Percentiles rank a stretch among this genome's conserved stretches.
Evolutionary conservation across 2,329 filamentous ascomycete species (phyloP).

Genomic region (Penicillium aurantiogriseum): DNA sequence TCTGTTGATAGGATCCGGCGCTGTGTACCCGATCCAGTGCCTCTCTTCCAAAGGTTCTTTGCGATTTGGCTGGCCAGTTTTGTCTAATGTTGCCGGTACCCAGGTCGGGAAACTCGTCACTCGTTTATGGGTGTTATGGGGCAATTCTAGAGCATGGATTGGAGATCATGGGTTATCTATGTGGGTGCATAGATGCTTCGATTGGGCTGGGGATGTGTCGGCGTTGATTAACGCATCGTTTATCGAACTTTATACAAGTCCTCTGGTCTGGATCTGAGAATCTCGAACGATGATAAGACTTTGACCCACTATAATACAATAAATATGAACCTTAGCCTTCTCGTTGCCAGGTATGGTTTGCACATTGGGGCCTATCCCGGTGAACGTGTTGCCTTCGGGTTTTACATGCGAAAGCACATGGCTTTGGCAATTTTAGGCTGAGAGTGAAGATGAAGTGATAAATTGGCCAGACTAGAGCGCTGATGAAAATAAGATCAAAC

Average conservation of each 20-base stretch:
- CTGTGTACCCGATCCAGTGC: neutral
- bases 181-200: neutral
- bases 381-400: neutral
- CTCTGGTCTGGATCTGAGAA: too few species aligned
- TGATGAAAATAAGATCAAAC: neutral
- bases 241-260: neutral
- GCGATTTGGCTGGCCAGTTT: neutral
- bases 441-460: too few species aligned
- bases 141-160: neutral
- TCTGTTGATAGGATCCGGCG: neutral
- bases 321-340: neutral
- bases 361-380: neutral
- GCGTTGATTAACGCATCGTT: neutral
- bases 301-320: neutral
- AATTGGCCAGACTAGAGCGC: neutral
- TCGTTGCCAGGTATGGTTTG: too few species aligned
- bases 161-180: neutral
- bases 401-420: too few species aligned
- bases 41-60: neutral
- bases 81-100: neutral
- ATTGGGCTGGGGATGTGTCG: neutral
- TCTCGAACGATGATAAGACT: neutral
- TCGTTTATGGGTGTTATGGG: too few species aligned
- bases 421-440: too few species aligned
- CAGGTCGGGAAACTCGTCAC: neutral